Base-by-base conservation (phyloP, 2,329 filamentous ascomycete species). In the Aspergillus pseudonomiae region DNA sequence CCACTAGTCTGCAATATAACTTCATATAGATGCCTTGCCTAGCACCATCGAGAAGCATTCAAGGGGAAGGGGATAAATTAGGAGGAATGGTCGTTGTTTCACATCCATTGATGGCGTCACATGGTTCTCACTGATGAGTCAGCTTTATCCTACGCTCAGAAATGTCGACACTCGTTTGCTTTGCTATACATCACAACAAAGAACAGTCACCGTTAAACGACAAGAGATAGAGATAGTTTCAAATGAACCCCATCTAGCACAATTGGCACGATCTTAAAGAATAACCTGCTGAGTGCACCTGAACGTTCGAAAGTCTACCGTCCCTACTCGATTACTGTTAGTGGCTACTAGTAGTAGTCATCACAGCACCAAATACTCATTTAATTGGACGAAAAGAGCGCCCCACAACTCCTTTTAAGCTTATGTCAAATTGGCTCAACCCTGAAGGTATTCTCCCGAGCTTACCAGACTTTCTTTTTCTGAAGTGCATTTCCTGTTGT, bases 401-500 rank as follows among this genome's bases (percentile, higher is more conserved):
- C 46, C 52, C 57, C 61, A 63, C 61, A 55, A 12, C 57, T 43
- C 32, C 48, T 30, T 34, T 56, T 36, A 57, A 63, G 30, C 45
- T 63, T 59, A 63, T 63, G 39, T 63, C 24, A 48, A 63, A 52
- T 63, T 60, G 57, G 57, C 61, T 60, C 57, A 56, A 12, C 45
- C 9, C 11, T 32, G 39, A 32, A 21, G 39, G 21, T 6, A 48
- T 48, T 48, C 24, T 28, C 12, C 24, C 12, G 12, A 26, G 21
- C 16, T 26, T 28, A 19, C 24, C 46, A 9, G 24, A 5, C 26
- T 19, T 28, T 50, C 46, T 50, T 28, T 9, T 7, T n/a, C 26
- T 26, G 24, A 26, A 7, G 9, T 41, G 39, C 19, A 19, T 41
- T 16, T 41, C 19, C 39, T n/a, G 16, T n/a, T 9, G 39, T n/a